Evolutionary conservation across 768 basidiomycete species (phyloP).

Genomic region (Phanerochaete carnosa): DNA sequence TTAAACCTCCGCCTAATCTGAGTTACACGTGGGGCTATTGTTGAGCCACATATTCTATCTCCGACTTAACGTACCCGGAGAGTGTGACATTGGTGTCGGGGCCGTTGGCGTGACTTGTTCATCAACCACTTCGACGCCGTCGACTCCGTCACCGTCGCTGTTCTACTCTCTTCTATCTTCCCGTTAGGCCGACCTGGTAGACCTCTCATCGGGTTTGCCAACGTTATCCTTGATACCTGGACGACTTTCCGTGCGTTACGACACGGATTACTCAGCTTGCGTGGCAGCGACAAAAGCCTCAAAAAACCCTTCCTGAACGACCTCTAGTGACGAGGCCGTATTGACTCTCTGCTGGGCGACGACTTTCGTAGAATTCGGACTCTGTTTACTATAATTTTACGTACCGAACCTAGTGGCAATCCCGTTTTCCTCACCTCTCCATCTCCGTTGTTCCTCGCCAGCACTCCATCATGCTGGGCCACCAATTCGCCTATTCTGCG

Average conservation of each 20-base stretch:
- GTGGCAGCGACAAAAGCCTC: conserved; percentile 17
- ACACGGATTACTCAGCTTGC: conserved; percentile 20
- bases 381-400: conserved; percentile 16
- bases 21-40: neutral
- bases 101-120: conserved; percentile 22
- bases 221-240: conserved; percentile 2
- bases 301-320: conserved; percentile 15
- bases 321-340: neutral
- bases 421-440: conserved; percentile 8
- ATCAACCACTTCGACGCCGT: conserved; percentile 28
- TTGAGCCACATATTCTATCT: neutral
- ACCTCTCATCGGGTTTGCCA: neutral
- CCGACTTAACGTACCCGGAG: conserved; percentile 6
- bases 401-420: conserved; percentile 1
- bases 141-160: conserved; percentile 21
- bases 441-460: conserved; percentile 13
- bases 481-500: conserved; percentile 89
- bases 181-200: neutral
- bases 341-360: neutral
- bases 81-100: conserved; percentile 19
- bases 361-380: conserved; percentile 5
- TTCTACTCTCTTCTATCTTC: conserved; percentile 14
- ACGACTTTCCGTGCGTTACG: neutral
- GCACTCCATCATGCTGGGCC: conserved; percentile 64
- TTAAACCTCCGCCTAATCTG: neutral